A percentile compares a stretch with the other conserved stretches of the same genome.
Evolutionary conservation across 495 filamentous ascomycete genomes (phyloP).

Genomic region (Aspergillus heteromorphus): DNA sequence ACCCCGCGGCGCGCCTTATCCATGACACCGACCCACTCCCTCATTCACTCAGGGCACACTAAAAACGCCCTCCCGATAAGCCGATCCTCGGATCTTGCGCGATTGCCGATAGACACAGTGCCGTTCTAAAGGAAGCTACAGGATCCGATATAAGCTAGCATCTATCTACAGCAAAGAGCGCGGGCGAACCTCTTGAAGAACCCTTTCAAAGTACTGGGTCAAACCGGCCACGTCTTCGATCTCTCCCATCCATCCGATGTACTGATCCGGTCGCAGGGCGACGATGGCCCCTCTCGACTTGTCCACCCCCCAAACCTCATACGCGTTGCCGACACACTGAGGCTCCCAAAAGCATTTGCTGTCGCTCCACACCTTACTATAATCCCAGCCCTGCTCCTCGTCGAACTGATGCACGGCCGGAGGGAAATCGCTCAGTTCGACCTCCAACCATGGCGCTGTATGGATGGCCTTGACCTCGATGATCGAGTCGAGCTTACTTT

Average conservation of each 20-base stretch:
- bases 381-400: conserved; percentile 51
- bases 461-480: conserved; percentile 58
- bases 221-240: conserved; percentile 47
- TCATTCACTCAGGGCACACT: too few relatives aligned
- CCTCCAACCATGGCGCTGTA: conserved; percentile 40
- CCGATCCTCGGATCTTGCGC: too few relatives aligned
- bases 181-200: conserved; percentile 7
- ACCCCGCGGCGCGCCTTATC: conserved; percentile 3
- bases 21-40: conserved; percentile 4
- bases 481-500: conserved; percentile 30
- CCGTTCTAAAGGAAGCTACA: too few relatives aligned
- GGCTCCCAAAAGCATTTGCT: conserved; percentile 54
- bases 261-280: conserved; percentile 56
- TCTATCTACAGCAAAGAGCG: background rate
- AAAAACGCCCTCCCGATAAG: background rate
- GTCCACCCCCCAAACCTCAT: conserved; percentile 57
- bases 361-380: conserved; percentile 61
- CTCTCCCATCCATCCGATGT: conserved; percentile 56
- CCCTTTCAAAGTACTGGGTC: conserved; percentile 25
- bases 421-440: conserved; percentile 54
- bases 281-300: conserved; percentile 53
- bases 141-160: too few relatives aligned
- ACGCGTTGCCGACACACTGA: conserved; percentile 49
- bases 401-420: conserved; percentile 51
- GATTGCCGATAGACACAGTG: too few relatives aligned